Base-by-base conservation (phyloP, 1,284 basidiomycete genomes). In the Ceratobasidium theobromae region DNA sequence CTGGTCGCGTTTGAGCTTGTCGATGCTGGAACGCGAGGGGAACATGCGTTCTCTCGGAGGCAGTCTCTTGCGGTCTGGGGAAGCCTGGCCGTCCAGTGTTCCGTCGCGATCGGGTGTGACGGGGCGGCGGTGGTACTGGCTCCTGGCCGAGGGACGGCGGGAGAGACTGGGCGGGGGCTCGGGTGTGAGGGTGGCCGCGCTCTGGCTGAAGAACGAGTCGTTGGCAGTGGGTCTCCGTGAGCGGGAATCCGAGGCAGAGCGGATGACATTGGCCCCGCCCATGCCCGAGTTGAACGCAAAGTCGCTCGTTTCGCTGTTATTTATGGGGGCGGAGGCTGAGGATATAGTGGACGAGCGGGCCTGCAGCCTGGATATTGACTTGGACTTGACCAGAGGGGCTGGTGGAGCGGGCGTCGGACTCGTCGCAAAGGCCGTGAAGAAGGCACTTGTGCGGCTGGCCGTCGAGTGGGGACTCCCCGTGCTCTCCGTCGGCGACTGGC, bases 151-250 rank as follows among this genome's bases (percentile, higher is more conserved):
- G 25, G 55, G 55, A 18, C 55, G 25, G n/a, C 55, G 41, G 14
- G 55, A 58, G 11, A 58, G 28, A 25, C 55, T 58, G 3, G 55
- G 55, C 5, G 55, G 55, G 11, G 55, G 55, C 4, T 2, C 55
- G 21, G 55, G 55, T 27, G 28, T 58, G 9, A 58, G 27, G 6
- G 55, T 58, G 27, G 55, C 55, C 28, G 55, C 55, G 43, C 43
- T 58, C 43, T 58, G 55, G 28, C 55, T 48, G n/a, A 58, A 58
- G 41, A 58, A 58, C 41, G 55, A 58, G 1, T 21, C 55, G 28
- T 46, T 58, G 55, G 55, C 55, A 1, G 55, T 58, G 12, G 4
- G 4, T 9, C 23, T 3, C 3, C 53, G 12, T 27, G 12, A 27
- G n/a, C 18, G 55, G 27, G 53, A 55, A 12, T 58, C 55, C 4